phyloP scores from a whole-genome alignment of 306 rosid species.

The Leucaena leucocephala region DNA sequence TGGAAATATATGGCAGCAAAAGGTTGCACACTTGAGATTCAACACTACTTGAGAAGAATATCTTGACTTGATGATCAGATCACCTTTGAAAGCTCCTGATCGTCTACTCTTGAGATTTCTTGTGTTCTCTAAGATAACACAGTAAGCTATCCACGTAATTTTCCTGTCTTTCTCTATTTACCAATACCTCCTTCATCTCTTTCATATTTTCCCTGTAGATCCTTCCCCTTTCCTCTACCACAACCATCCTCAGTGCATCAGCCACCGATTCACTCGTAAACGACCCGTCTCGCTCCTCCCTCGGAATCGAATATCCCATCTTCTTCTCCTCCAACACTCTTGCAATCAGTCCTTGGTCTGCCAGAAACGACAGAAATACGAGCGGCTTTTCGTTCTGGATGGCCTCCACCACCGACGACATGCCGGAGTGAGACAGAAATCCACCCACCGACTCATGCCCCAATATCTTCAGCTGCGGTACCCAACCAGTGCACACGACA shows the following conservation, averaged over 20 bases:
- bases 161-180: not conserved
- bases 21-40: too few species aligned
- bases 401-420: not conserved
- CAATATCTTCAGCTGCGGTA: not conserved
- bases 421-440: not conserved
- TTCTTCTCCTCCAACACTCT: too few species aligned
- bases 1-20: too few species aligned
- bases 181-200: not conserved
- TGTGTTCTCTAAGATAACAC: conserved; percentile 25
- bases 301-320: too few species aligned
- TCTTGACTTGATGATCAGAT: too few species aligned
- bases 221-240: too few species aligned
- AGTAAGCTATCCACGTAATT: conserved; percentile 24
- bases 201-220: not conserved
- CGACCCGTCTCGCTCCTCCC: too few species aligned
- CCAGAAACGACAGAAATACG: conserved; percentile 17
- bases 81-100: too few species aligned
- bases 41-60: too few species aligned
- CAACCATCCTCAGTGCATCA: too few species aligned
- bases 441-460: not conserved
- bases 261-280: too few species aligned
- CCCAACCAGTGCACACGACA: not conserved
- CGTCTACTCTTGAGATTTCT: not conserved
- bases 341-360: too few species aligned
- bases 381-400: not conserved